Conservation (phyloP, 768 basidiomycete species). For the Mrakia frigida region DNA sequence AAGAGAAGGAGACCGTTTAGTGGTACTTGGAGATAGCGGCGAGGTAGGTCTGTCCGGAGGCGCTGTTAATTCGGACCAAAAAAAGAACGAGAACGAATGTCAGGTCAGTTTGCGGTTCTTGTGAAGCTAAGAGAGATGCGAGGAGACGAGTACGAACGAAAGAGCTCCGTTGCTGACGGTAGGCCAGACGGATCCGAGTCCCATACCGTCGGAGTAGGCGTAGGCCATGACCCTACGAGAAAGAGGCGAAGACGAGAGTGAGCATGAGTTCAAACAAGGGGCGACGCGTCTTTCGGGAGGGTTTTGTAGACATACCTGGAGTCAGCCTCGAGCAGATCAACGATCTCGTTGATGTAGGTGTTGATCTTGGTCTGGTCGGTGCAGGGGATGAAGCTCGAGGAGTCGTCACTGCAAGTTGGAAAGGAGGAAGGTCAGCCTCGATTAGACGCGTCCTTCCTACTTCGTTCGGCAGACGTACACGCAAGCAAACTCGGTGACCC, state of each 20-base stretch:
- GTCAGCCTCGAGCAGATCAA: slow-evolving; percentile 42
- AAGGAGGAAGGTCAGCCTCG: not conserved
- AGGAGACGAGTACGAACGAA: slow-evolving; percentile 23
- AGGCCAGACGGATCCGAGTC: slow-evolving; percentile 44
- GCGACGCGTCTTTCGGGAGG: not conserved
- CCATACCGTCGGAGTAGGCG: slow-evolving; percentile 42
- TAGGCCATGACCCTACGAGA: slow-evolving; percentile 41
- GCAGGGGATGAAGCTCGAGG: slow-evolving; percentile 39
- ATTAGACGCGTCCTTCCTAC: not conserved
- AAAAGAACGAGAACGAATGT: not conserved
- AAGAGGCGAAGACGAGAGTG: not conserved
- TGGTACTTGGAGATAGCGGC: slow-evolving; percentile 28
- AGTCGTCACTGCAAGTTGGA: slow-evolving; percentile 36
- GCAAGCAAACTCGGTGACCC: slow-evolving; percentile 33
- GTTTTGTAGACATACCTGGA: not conserved
- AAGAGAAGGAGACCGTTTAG: not conserved
- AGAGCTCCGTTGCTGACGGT: slow-evolving; percentile 37
- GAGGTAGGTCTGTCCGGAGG: slow-evolving; percentile 29
- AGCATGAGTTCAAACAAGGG: not conserved
- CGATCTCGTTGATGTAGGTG: slow-evolving; percentile 43
- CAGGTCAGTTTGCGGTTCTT: too few relatives aligned
- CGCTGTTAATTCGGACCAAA: not conserved
- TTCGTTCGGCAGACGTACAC: slow-evolving; percentile 35
- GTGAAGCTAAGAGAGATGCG: not conserved
- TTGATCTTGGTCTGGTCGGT: slow-evolving; percentile 45